Base-by-base conservation (phyloP, 495 filamentous ascomycete genomes). In the Xylaria flabelliformis region DNA sequence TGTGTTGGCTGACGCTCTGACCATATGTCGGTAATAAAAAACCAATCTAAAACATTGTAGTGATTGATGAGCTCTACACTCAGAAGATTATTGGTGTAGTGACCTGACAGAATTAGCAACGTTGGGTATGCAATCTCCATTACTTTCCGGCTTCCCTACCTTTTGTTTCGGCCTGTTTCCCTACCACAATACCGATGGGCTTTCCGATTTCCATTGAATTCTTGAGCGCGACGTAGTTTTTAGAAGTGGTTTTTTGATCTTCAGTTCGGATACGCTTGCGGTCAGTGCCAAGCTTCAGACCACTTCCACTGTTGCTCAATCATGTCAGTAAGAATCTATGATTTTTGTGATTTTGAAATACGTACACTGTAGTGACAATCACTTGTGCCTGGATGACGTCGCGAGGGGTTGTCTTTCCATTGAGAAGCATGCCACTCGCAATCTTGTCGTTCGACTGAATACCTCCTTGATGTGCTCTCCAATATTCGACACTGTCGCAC, bases 11-110 rank as follows among this genome's bases (percentile, higher is more conserved):
- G 83, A 7, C 29, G 86, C 74, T 97, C 93, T 19, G 76, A 82
- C 94, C 94, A 97, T 1, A 94, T 80, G 44, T 92, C 81, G 0
- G 91, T 92, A 21, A 93, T 80, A 39, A 90, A 88, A 76, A 95
- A 97, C 75, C 84, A 91, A n/a, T 80, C 92, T 58, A 95, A 85
- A 0, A 96, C 89, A 63, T 88, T 89, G 74, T 91, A 97, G 0
- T 85, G 83, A 75, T 93, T 85, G 0, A 89, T 88, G 4, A 92
- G 79, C 24, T 83, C 80, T 9, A 85, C 84, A 0, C 85, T 83
- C n/a, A 88, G 84, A 2, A 85, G 75, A 0, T 74, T 79, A 72
- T 92, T 89, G 5, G 80, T 76, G 42, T 85, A 75, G 0, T 90
- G 92, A 88, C 72, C 59, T 77, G 74, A 29, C 1, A 39, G 59